Base-by-base conservation (phyloP, 2,329 filamentous ascomycete genomes). In the Neoscytalidium dimidiatum region DNA sequence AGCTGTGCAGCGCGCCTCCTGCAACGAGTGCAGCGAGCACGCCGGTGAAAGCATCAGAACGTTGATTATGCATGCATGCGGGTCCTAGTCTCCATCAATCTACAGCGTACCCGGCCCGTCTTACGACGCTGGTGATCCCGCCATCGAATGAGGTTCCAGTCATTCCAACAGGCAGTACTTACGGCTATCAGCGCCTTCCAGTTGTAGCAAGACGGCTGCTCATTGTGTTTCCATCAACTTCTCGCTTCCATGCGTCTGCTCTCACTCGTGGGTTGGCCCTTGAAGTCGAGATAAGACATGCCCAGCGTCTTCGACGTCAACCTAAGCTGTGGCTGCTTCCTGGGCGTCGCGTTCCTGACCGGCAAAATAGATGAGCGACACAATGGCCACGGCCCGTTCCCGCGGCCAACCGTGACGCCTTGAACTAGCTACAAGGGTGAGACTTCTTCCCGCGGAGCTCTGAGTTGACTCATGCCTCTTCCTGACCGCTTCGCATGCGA, bases 271-370 rank as follows among this genome's bases (percentile, higher is more conserved):
- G n/a, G n/a, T n/a, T n/a, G n/a, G n/a, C n/a, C n/a, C n/a, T 2
- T 49, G 49, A 52, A 19, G 49, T 52, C 29, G 28, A 52, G 28
- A 52, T 52, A 52, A 52, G 49, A 29, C 26, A 52, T 33, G 49
- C 49, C 49, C 49, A 52, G 49, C 28, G 14, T n/a, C 49, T 33
- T 52, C 29, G 21, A 23, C 43, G 43, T 21, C 43, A 5, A 19
- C 5, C 28, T 33, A 52, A 52, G 49, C 28, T 33, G 49, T 52
- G 49, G 49, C 49, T 52, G 49, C 17, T 13, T 23, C 4, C 49
- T 52, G 49, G 49, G 49, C 49, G 49, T 33, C n/a, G 13, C 17
- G 49, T 52, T 33, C 49, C 49, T 52, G 49, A 6, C 49, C 49
- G 49, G 49, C 49, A 29, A 33, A 52, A 52, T 52, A 11, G n/a